Conservation (phyloP, 148 eudicot species). For the Rhododendron ovatum region DNA sequence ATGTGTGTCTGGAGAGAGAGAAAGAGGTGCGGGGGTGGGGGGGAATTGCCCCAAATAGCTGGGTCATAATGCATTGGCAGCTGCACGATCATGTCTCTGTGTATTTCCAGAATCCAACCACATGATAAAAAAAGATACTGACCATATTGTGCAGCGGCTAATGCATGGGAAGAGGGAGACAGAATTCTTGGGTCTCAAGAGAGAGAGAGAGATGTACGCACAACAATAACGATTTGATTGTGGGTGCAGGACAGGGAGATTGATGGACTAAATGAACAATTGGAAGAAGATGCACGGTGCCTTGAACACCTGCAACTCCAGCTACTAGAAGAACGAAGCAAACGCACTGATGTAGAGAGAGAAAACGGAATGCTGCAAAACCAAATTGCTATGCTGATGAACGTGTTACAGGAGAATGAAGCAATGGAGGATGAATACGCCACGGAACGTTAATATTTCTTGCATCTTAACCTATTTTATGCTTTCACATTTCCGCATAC, state of each 20-base stretch:
- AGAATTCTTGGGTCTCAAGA: not conserved
- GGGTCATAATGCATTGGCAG: too few relatives aligned
- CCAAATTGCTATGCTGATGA: constrained; percentile 86
- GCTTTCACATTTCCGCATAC: not conserved
- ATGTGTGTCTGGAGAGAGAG: not conserved
- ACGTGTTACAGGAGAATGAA: constrained; percentile 73
- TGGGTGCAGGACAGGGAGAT: constrained; percentile 77
- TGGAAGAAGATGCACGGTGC: constrained; percentile 74
- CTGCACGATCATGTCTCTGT: too few relatives aligned
- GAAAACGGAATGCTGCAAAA: constrained; percentile 73
- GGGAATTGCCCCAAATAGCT: too few relatives aligned
- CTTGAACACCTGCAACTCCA: constrained; percentile 86
- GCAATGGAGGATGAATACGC: constrained; percentile 33
- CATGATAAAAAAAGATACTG: too few relatives aligned
- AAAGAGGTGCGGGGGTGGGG: too few relatives aligned
- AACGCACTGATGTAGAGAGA: constrained; percentile 77
- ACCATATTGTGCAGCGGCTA: not conserved
- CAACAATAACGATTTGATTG: not conserved
- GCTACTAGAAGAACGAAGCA: constrained; percentile 82
- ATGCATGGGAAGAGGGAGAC: not conserved
- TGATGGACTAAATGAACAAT: constrained; percentile 73
- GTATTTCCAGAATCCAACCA: not conserved
- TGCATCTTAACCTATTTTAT: too few relatives aligned
- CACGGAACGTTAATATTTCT: constrained; percentile 16
- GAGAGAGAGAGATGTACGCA: not conserved